Evolutionary conservation across 441 rosid genomes (phyloP).

Genomic region (Gossypium lobatum): DNA sequence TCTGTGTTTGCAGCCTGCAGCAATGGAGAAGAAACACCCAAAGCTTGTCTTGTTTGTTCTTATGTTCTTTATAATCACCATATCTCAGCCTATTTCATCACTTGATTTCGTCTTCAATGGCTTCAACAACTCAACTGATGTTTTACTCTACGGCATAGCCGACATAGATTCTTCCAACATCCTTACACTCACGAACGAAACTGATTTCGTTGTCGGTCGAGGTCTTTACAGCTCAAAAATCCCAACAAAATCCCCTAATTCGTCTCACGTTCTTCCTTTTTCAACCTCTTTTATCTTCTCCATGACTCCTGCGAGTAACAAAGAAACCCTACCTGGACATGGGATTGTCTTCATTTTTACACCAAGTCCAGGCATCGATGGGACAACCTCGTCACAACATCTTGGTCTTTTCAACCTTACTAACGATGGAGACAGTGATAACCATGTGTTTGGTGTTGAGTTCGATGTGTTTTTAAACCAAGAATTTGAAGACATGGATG

Average conservation of each 20-base stretch:
- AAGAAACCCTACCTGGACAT: slow-evolving; percentile 45
- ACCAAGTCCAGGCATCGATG: slow-evolving; percentile 35
- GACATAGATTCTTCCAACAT: slow-evolving; percentile 40
- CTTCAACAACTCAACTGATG: slow-evolving; percentile 34
- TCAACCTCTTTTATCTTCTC: slow-evolving; percentile 71
- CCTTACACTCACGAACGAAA: slow-evolving; percentile 49
- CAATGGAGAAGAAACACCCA: slow-evolving; percentile 20
- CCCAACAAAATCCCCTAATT: slow-evolving; percentile 30
- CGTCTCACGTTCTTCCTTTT: slow-evolving; percentile 44
- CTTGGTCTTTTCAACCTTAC: slow-evolving; percentile 53
- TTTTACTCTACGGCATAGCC: slow-evolving; percentile 41
- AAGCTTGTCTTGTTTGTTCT: slow-evolving; percentile 12
- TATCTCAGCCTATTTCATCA: slow-evolving; percentile 23
- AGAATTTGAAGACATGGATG: slow-evolving; percentile 19
- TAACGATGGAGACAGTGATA: slow-evolving; percentile 28
- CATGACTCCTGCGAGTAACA: slow-evolving; percentile 47
- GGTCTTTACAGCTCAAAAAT: slow-evolving; percentile 40
- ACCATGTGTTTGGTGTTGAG: slow-evolving; percentile 17
- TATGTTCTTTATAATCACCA: not conserved
- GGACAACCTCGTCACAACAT: slow-evolving; percentile 37
- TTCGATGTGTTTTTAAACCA: slow-evolving; percentile 23
- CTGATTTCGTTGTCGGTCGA: slow-evolving; percentile 34
- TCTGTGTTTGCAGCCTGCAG: not conserved
- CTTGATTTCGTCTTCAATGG: slow-evolving; percentile 58
- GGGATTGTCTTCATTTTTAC: slow-evolving; percentile 59